Evolutionary conservation across 148 eudicot genomes (phyloP), one percentile per base, ranked within the genome.

Genomic region (Tetragonia tetragonoides): DNA sequence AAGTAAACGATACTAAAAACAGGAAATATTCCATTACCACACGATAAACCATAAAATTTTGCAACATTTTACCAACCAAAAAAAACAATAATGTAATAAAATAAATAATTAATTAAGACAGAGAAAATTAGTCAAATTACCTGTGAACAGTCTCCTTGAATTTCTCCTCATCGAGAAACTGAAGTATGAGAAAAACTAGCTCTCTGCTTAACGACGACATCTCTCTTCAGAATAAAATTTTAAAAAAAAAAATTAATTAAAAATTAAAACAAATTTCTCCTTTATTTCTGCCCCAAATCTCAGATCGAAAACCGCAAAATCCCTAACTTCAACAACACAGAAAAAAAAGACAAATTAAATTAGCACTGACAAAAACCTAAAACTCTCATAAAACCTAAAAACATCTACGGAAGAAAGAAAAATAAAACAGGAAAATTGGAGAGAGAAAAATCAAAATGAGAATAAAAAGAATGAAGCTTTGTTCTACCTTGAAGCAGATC

Each of bases 91-190:
- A 21, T 60, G 21, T n/a, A 8, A 41, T 63, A 8, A 44, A 12
- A 49, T 16, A 40, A 18, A 3, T 61, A 70, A 70, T 24, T 15
- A 28, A 68, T 67, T 18, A 70, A 81, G 37, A 18, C 49, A 81
- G 65, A 78, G 2, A 59, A 59, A 73, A 62, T 16, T 12, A 72
- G 34, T 49, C 76, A 21, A 28, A 77, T 68, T 84, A 94, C 98
- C 81, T 90, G 83, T 94, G 98, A 79, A 90, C 97, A 54, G 90
- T 87, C 41, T 90, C 92, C 80, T 92, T 94, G 66, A 89, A 94
- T 85, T 94, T 94, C 87, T 94, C 97, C 82, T 94, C 97, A 68
- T 94, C 98, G n/a, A 94, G 90, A 87, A 92, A 94, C 86, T 94
- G 98, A 69, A 94, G 94, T 80, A 94, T 94, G 37, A 94, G 87